phyloP scores from a whole-genome alignment of 108 stramenopile genomes.

The Skeletonema marinoi region DNA sequence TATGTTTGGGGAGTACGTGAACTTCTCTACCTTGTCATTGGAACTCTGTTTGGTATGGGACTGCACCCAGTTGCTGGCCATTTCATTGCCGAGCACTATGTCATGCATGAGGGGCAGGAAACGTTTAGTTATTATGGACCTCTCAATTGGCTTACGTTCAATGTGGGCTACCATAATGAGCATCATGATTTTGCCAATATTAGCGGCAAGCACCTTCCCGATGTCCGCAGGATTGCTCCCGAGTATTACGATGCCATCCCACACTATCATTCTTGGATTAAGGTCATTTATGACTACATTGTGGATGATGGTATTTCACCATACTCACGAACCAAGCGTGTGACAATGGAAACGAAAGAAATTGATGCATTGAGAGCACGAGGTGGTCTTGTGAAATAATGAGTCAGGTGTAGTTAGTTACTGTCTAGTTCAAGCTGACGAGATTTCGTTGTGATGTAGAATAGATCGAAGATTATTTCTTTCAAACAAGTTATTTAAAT shows the following conservation, averaged over 20 bases:
- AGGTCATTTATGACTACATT: slow-evolving; percentile 88
- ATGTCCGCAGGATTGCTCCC: slow-evolving; percentile 78
- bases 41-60: slow-evolving; percentile 84
- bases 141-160: slow-evolving; percentile 90
- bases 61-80: slow-evolving; percentile 96
- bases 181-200: slow-evolving; percentile 96
- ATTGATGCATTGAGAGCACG: slow-evolving; percentile 46
- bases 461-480: not conserved
- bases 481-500: not conserved
- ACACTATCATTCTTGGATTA: slow-evolving; percentile 79
- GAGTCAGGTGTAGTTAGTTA: not conserved
- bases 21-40: slow-evolving; percentile 76
- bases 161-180: slow-evolving; percentile 97
- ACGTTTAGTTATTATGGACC: slow-evolving; percentile 91
- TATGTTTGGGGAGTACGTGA: slow-evolving; percentile 66
- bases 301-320: slow-evolving; percentile 73
- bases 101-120: slow-evolving; percentile 84
- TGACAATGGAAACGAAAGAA: slow-evolving; percentile 43
- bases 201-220: slow-evolving; percentile 76
- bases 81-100: slow-evolving; percentile 95
- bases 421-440: not conserved
- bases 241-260: slow-evolving; percentile 92
- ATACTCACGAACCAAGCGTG: slow-evolving; percentile 80
- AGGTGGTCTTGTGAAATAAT: slow-evolving; percentile 55
- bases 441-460: not conserved